Evolutionary conservation across 495 filamentous ascomycete species (phyloP), one percentile per base, ranked within the genome.

Genomic region (Glutinoglossum americanum): DNA sequence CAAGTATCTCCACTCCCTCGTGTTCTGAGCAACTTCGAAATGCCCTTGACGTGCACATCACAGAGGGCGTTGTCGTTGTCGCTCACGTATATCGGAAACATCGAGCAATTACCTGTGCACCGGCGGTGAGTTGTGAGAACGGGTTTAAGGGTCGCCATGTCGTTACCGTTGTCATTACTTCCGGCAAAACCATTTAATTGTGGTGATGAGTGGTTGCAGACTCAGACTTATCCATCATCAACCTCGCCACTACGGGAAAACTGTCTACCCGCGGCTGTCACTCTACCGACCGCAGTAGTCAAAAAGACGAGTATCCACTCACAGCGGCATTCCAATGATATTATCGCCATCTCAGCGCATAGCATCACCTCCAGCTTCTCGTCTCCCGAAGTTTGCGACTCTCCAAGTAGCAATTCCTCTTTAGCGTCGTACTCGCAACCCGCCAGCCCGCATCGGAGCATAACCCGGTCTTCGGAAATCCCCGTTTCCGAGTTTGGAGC

Each of bases 191-290:
- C 41, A 13, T 21, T 21, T 45, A 13, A 45, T 10, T 21, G 21
- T 21, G 17, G 17, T 13, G 41, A 45, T 45, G 41, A 1, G 41
- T 45, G 41, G 41, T n/a, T 45, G 10, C 41, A 45, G 41, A 45
- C 41, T 4, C 41, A 45, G 68, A 68, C 0, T 57, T 70, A 70
- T 15, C 72, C 80, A 44, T 83, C 79, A 62, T 77, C 83, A 28
- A 76, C 76, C 44, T 76, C 73, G 56, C 73, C 74, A 57, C 21
- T 11, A n/a, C 47, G 23, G 6, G 8, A 30, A 13, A 60, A 67
- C 2, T 68, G 61, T 25, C 66, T 59, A 27, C 37, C 62, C 65
- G 15, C 62, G 57, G 32, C 53, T 63, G 60, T 45, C 66, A 6
- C 72, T 75, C 49, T 19, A 4, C 25, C 23, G 15, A 9, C 28